Conservation (phyloP, 2,329 filamentous ascomycete genomes). For the Diaporthe caulivora region DNA sequence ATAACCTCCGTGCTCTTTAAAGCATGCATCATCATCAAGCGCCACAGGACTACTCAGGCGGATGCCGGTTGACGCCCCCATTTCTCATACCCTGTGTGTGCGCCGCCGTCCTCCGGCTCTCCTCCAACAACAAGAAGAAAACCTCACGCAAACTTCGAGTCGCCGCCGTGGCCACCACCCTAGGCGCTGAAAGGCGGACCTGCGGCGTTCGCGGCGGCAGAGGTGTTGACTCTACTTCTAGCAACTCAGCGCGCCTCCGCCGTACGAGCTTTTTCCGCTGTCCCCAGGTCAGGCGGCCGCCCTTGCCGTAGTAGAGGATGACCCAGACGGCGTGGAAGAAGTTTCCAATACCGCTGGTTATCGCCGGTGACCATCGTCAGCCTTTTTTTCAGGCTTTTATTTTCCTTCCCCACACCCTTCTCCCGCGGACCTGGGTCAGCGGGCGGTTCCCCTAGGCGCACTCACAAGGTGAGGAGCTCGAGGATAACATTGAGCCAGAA, state of each 20-base stretch:
- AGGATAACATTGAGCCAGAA: slow-evolving; percentile 75
- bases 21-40: not conserved
- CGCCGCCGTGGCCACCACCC: not conserved
- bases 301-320: slow-evolving; percentile 9
- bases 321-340: slow-evolving; percentile 24
- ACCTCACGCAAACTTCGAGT: slow-evolving; percentile 10
- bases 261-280: slow-evolving; percentile 9
- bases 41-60: slow-evolving; percentile 1
- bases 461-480: slow-evolving; percentile 68
- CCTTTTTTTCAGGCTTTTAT: too few species aligned
- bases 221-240: not conserved
- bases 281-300: not conserved
- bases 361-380: not conserved
- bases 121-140: not conserved
- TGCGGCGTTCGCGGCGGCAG: not conserved
- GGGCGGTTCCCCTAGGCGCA: not conserved
- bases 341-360: not conserved
- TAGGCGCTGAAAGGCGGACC: not conserved
- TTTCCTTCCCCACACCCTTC: too few species aligned
- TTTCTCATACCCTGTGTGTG: not conserved
- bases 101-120: not conserved
- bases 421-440: too few species aligned
- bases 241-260: not conserved
- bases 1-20: slow-evolving; percentile 2
- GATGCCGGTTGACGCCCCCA: too few species aligned